These are phyloP conservation scores for Marchantia paleacea DNA, from an alignment of 225 moss, liverwort and hornwort species.

Conservation along the genomic window DNA sequence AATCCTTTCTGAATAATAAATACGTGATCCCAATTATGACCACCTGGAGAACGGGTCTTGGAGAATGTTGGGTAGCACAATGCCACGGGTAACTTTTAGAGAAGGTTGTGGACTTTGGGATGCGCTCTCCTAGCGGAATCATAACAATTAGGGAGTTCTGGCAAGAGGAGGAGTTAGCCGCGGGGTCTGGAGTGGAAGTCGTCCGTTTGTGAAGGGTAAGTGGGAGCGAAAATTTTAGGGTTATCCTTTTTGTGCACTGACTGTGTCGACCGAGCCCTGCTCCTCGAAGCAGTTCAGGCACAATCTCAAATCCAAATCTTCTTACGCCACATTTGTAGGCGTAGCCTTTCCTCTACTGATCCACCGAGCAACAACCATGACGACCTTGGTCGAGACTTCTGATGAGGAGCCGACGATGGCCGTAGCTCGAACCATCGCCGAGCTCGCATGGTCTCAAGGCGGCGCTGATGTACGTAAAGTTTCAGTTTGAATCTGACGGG, in stretches of 20 bases:
- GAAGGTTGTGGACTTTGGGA: too few species aligned
- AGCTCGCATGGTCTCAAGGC: slow-evolving; percentile 90
- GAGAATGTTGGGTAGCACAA: too few species aligned
- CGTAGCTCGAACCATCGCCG: slow-evolving; percentile 76
- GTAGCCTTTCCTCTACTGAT: background rate
- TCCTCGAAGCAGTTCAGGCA: background rate
- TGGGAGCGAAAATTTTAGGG: background rate
- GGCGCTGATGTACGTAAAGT: slow-evolving; percentile 63
- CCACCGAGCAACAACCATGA: slow-evolving; percentile 41
- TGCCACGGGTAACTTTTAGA: too few species aligned
- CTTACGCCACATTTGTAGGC: background rate
- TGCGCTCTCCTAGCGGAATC: too few species aligned
- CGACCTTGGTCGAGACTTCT: slow-evolving; percentile 89
- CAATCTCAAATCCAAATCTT: background rate
- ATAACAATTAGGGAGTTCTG: too few species aligned
- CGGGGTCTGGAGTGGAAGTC: background rate
- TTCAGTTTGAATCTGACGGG: background rate
- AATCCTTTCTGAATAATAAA: too few species aligned
- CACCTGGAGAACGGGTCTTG: too few species aligned
- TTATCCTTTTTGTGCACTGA: background rate
- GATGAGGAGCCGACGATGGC: slow-evolving; percentile 96
- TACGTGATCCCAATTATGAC: too few species aligned
- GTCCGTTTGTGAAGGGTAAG: background rate
- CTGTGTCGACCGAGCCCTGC: background rate
- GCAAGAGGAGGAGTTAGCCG: too few species aligned